These are phyloP conservation scores for Panicum virgatum DNA, from an alignment of 202 grass and related monocot species.

Conservation along the genomic window DNA sequence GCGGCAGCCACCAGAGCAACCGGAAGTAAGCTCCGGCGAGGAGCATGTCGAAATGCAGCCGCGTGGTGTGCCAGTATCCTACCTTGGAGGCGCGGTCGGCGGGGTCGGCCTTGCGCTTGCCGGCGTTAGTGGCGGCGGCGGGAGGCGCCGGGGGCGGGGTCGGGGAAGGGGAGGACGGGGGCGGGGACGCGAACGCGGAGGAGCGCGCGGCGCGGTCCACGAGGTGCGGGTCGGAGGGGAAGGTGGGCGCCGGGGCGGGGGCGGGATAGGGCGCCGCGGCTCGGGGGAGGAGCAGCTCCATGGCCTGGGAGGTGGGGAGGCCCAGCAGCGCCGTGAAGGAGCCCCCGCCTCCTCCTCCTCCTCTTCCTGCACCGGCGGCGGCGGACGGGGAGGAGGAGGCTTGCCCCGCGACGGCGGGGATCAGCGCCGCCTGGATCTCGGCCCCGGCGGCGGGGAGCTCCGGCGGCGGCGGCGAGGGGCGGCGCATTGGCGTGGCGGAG, in stretches of 20 bases:
- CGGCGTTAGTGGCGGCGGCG: too few species aligned
- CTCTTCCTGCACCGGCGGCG: background rate
- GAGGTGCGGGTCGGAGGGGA: conserved; percentile 68
- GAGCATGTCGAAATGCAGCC: background rate
- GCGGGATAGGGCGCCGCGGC: conserved; percentile 27
- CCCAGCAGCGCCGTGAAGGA: conserved; percentile 89
- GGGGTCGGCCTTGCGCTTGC: conserved; percentile 61
- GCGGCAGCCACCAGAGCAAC: background rate
- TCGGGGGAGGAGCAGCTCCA: conserved; percentile 67
- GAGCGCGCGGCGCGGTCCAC: conserved; percentile 66
- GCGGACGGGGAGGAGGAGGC: conserved; percentile 4
- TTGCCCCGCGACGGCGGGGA: background rate
- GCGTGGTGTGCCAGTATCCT: background rate
- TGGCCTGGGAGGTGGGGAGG: conserved; percentile 68
- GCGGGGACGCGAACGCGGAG: conserved; percentile 56
- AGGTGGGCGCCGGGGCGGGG: conserved; percentile 25
- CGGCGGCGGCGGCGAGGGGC: conserved; percentile 35
- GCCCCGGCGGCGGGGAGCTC: conserved; percentile 46
- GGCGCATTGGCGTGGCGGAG: conserved; percentile 42
- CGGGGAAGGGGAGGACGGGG: conserved; percentile 30
- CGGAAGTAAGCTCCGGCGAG: background rate
- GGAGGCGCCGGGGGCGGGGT: background rate
- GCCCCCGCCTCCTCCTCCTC: conserved; percentile 19
- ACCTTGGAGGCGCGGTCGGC: conserved; percentile 58
- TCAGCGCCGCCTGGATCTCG: conserved; percentile 57